These are phyloP conservation scores for Phytophthora tubulina DNA, from an alignment of 352 stramenopile genomes.

Conservation along the genomic window DNA sequence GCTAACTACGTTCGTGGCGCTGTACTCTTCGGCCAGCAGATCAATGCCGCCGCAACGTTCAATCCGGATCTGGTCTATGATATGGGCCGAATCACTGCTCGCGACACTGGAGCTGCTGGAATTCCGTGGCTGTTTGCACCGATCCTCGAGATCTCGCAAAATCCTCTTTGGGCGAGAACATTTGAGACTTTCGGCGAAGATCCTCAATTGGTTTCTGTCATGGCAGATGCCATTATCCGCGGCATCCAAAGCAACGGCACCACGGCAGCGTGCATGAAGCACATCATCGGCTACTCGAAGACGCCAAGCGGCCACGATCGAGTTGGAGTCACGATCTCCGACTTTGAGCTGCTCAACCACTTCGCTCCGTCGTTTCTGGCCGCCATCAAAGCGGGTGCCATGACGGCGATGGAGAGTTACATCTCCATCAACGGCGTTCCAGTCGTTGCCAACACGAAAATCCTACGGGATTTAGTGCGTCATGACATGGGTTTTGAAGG, in stretches of 20 bases:
- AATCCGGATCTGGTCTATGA: conserved; percentile 74
- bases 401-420: conserved; percentile 96
- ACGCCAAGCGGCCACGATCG: conserved; percentile 87
- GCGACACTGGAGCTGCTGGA: conserved; percentile 88
- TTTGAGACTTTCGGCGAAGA: conserved; percentile 97
- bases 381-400: conserved; percentile 77
- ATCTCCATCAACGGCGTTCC: conserved; percentile 93
- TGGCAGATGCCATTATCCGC: conserved; percentile 80
- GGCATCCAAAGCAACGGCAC: conserved; percentile 82
- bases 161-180: conserved; percentile 90
- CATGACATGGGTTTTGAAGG: conserved; percentile 89
- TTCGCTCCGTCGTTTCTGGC: conserved; percentile 88
- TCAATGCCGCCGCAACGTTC: conserved; percentile 91
- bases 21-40: conserved; percentile 88
- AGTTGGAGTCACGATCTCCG: conserved; percentile 71
- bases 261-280: conserved; percentile 90
- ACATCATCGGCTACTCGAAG: conserved; percentile 91
- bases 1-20: conserved; percentile 89
- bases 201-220: conserved; percentile 78
- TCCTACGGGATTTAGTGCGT: conserved; percentile 86
- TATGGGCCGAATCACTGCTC: conserved; percentile 77
- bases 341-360: conserved; percentile 87
- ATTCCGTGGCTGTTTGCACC: conserved; percentile 94
- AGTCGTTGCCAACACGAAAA: conserved; percentile 84
- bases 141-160: conserved; percentile 88